A percentile compares a stretch with the other conserved stretches of the same genome.
phyloP scores from a whole-genome alignment of 202 grass and related monocot species.

The Musa balbisiana region DNA sequence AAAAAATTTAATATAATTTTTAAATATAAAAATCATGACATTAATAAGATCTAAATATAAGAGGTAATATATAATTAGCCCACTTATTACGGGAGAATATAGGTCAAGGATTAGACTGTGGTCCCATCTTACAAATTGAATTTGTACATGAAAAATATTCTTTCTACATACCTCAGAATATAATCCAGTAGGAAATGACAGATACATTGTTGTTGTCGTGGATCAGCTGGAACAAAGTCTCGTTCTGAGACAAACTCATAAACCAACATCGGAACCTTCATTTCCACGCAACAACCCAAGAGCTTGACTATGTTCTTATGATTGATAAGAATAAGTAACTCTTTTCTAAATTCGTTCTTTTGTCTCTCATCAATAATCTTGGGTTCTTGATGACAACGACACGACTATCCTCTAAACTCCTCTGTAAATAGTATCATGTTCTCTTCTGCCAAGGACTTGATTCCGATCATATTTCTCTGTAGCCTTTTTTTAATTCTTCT shows the following conservation, averaged over 20 bases:
- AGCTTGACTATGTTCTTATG: constrained; percentile 79
- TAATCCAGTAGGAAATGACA: no score
- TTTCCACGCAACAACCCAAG: constrained; percentile 72
- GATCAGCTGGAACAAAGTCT: constrained; percentile 57
- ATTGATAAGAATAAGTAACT: constrained; percentile 73
- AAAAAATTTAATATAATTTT: no score
- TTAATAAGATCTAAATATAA: no score
- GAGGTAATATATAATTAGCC: no score
- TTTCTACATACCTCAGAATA: no score
- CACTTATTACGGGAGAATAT: neutral
- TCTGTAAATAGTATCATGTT: constrained; percentile 54
- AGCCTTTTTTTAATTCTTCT: constrained; percentile 61
- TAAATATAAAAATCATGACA: no score
- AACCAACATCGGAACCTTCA: constrained; percentile 69
- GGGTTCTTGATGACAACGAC: constrained; percentile 58
- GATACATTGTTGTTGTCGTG: constrained; percentile 15
- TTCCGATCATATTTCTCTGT: constrained; percentile 34
- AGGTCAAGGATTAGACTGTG: no score
- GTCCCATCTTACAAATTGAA: no score
- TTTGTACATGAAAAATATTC: no score
- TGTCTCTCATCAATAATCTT: constrained; percentile 46
- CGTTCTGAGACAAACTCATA: constrained; percentile 65
- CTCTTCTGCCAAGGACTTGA: constrained; percentile 41
- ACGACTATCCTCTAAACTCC: constrained; percentile 40
- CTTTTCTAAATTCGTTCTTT: constrained; percentile 50